These are phyloP conservation scores for Linum tenue DNA, from an alignment of 345 rosid genomes.

Conservation along the genomic window DNA sequence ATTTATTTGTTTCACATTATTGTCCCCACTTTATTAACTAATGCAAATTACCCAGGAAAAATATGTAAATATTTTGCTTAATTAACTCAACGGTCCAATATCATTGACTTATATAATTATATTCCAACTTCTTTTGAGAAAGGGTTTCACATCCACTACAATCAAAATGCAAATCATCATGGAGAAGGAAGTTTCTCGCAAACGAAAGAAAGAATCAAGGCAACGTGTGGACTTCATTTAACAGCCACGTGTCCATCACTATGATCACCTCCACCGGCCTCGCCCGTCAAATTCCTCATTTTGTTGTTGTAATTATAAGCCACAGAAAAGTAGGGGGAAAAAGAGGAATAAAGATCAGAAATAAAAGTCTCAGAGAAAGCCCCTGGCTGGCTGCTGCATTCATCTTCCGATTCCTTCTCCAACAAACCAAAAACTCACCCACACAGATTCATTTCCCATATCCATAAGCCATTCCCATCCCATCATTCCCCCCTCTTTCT, in stretches of 20 bases:
- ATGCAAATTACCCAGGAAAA: too few relatives aligned
- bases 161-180: too few relatives aligned
- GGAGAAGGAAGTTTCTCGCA: too few relatives aligned
- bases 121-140: too few relatives aligned
- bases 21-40: too few relatives aligned
- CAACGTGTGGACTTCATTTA: neutral
- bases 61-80: too few relatives aligned
- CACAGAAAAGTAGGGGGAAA: slow-evolving; percentile 16
- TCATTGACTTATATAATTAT: too few relatives aligned
- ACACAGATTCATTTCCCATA: slow-evolving; percentile 10
- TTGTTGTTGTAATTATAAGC: slow-evolving; percentile 11
- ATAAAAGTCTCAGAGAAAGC: neutral
- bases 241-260: slow-evolving; percentile 21
- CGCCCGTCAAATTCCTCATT: neutral
- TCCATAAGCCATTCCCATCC: slow-evolving; percentile 15
- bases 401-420: slow-evolving; percentile 8
- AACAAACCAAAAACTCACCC: slow-evolving; percentile 8
- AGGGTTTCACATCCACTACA: too few relatives aligned
- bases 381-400: neutral
- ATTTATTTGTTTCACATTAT: too few relatives aligned
- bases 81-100: too few relatives aligned
- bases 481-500: slow-evolving; percentile 1
- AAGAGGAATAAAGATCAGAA: neutral
- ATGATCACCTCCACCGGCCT: slow-evolving; percentile 8
- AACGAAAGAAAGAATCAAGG: neutral